A percentile compares a stretch with the other conserved stretches of the same genome.
Evolutionary conservation across 2,329 filamentous ascomycete species (phyloP).

Genomic region (Bipolaris gigantea): DNA sequence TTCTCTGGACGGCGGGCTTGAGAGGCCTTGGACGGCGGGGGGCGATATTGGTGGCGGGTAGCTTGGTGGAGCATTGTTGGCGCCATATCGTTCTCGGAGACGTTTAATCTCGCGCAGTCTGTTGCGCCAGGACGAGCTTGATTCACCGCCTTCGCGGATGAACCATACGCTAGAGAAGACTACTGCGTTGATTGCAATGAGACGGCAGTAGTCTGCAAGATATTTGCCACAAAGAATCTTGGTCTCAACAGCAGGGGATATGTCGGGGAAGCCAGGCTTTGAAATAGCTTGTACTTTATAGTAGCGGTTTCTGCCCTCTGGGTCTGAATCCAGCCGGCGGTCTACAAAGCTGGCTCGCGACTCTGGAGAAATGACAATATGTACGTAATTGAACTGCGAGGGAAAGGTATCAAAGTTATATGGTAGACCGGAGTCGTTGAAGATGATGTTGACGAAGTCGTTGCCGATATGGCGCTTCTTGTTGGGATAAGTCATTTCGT

Average conservation of each 20-base stretch:
- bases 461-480: conserved; percentile 98
- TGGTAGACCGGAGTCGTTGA: conserved; percentile 90
- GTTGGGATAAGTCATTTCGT: conserved; percentile 69
- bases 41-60: conserved; percentile 29
- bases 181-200: conserved; percentile 88
- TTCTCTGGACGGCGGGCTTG: conserved; percentile 34
- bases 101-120: conserved; percentile 82
- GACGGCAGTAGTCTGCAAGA: conserved; percentile 80
- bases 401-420: conserved; percentile 92
- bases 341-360: conserved; percentile 76
- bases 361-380: conserved; percentile 92
- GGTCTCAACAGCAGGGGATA: conserved; percentile 84
- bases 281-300: conserved; percentile 90
- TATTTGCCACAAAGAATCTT: conserved; percentile 86
- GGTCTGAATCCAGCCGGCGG: conserved; percentile 46
- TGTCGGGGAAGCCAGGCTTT: conserved; percentile 84
- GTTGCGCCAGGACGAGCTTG: conserved; percentile 86
- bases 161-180: conserved; percentile 94
- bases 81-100: conserved; percentile 65
- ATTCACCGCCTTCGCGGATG: conserved; percentile 73
- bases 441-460: conserved; percentile 97
- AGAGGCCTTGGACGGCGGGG: conserved; percentile 21
- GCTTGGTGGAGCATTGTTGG: conserved; percentile 14
- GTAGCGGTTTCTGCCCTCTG: conserved; percentile 58
- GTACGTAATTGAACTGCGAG: conserved; percentile 93